Evolutionary conservation across 2,329 filamentous ascomycete species (phyloP), one percentile per base, ranked within the genome.

Genomic region (Fusarium brachygibbosum): DNA sequence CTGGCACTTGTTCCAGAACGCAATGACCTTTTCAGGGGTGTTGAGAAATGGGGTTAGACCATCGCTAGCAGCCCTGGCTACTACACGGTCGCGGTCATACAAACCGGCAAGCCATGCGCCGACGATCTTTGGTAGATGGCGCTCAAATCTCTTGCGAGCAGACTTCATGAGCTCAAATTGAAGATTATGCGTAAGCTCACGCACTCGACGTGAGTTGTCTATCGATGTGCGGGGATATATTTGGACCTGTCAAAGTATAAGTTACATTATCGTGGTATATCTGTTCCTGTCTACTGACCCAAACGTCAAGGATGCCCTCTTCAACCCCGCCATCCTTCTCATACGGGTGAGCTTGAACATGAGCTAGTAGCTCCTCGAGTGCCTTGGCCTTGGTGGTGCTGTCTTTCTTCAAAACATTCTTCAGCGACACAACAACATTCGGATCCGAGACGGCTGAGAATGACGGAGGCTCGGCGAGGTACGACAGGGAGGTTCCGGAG

Each of bases 361-460:
- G 87, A 34, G 86, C 78, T 48, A 93, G 85, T 21, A 99, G 81
- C 53, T 98, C 95, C 73, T 98, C 94, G 29, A 99, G 83, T 0
- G 93, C 95, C 78, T 95, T 97, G 10, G 91, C 86, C 78, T 97
- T 97, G 37, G 96, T 99, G 13, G 90, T 97, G 75, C 90, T 91
- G 81, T 98, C 95, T 80, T 96, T 97, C 82, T 98, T 99, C 51
- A 90, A 86, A 5, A 98, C 81, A 73, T 97, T 97, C 80, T 98
- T 97, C 82, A 98, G 93, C n/a, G 90, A 89, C 16, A 98, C 94
- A 37, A 95, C 89, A 37, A 95, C 85, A 75, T 96, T 92, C 10
- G 94, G 87, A 73, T 97, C 90, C 44, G 90, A 91, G 63, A 99
- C 89, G 42, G 82, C 83, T 34, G 90, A 89, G 71, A 97, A 88